Evolutionary conservation across 192 early-diverging fungal species (phyloP).

Genomic region (Rhizophlyctis rosea): DNA sequence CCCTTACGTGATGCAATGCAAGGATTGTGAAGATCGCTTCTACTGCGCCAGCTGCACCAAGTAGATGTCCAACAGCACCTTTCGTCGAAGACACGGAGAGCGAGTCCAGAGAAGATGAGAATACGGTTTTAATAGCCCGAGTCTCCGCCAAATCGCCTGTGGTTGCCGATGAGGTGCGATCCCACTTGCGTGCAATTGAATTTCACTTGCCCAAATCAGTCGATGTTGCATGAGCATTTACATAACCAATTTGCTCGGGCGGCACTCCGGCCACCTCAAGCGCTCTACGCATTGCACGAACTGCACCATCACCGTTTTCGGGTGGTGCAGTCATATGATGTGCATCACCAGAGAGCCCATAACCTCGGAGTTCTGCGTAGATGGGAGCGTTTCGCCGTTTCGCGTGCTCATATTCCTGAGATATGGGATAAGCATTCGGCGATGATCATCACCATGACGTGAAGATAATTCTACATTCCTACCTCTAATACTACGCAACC

Average conservation of each 20-base stretch:
- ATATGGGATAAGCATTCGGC: no score
- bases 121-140: constrained; percentile 75
- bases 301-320: constrained; percentile 78
- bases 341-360: constrained; percentile 87
- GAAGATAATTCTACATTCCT: constrained; percentile 1
- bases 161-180: no score
- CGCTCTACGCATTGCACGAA: constrained; percentile 81
- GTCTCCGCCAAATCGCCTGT: constrained; percentile 84
- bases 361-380: constrained; percentile 86
- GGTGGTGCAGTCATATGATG: constrained; percentile 94
- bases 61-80: constrained; percentile 85
- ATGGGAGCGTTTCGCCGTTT: constrained; percentile 77
- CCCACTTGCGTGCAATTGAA: constrained; percentile 2
- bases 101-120: constrained; percentile 29
- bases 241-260: constrained; percentile 70
- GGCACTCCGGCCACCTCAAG: constrained; percentile 58
- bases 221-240: constrained; percentile 94
- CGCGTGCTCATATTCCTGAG: constrained; percentile 86
- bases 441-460: background rate
- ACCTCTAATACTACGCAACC: constrained; percentile 88
- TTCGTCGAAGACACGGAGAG: constrained; percentile 87
- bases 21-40: constrained; percentile 89
- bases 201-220: constrained; percentile 62
- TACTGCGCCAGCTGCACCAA: constrained; percentile 93
- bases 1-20: constrained; percentile 60